Percentiles rank a stretch among this genome's conserved stretches.
Conservation (phyloP, 345 rosid genomes). For the Rhizophora mangle region DNA sequence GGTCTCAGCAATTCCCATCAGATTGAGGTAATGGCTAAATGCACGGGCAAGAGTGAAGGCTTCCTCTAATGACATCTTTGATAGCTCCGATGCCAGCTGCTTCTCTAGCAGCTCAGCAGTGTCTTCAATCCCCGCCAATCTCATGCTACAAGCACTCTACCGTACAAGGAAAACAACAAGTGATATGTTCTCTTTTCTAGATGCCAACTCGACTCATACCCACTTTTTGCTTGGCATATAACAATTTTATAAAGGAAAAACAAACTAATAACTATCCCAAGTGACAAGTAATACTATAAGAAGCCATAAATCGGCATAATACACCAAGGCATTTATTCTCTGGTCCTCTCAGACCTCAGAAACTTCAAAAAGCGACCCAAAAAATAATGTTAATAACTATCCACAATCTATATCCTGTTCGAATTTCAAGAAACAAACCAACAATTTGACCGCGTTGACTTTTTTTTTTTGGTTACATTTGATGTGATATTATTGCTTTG, state of each 20-base stretch:
- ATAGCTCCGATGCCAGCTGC: conserved; percentile 74
- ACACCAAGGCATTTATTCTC: neutral
- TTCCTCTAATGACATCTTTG: conserved; percentile 80
- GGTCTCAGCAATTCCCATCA: conserved; percentile 95
- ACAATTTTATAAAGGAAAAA: neutral
- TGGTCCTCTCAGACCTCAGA: conserved; percentile 17
- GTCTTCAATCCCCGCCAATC: conserved; percentile 83
- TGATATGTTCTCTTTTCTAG: neutral
- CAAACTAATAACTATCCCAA: neutral
- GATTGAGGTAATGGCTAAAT: conserved; percentile 86
- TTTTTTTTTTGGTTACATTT: too few relatives aligned
- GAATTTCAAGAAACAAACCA: too few relatives aligned
- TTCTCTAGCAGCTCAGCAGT: conserved; percentile 78
- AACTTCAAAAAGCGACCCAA: neutral
- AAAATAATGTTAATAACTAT: neutral
- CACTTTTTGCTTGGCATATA: neutral
- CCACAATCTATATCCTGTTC: neutral
- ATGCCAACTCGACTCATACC: neutral
- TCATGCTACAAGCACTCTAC: conserved; percentile 87
- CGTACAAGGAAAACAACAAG: neutral
- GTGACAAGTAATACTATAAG: too few relatives aligned
- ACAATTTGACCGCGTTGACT: too few relatives aligned
- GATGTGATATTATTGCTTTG: too few relatives aligned
- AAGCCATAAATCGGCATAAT: neutral
- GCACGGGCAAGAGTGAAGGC: conserved; percentile 85